Conservation (phyloP, 495 filamentous ascomycete genomes). For the Aspergillus affinis region DNA sequence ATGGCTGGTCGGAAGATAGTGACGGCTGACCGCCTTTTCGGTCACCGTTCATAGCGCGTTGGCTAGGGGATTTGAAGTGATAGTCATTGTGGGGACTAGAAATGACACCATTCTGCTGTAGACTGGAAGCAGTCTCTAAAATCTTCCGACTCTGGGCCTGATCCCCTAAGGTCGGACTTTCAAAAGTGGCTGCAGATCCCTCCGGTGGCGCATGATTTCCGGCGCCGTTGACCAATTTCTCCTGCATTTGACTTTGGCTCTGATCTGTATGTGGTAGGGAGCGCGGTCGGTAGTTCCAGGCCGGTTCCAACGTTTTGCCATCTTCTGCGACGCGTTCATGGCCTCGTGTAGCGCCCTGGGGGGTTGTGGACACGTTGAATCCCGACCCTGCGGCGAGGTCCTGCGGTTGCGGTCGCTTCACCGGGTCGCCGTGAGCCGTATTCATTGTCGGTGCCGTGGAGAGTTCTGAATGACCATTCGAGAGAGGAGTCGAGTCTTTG, state of each 20-base stretch:
- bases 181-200: not conserved
- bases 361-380: not conserved
- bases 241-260: not conserved
- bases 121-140: not conserved
- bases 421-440: not conserved
- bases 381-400: not conserved
- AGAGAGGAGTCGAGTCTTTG: not conserved
- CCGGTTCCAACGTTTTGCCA: not conserved
- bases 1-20: slow-evolving; percentile 19
- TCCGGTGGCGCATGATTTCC: not conserved
- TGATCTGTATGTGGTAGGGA: not conserved
- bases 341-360: not conserved
- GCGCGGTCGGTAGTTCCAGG: not conserved
- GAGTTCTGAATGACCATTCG: not conserved
- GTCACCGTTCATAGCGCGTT: slow-evolving; percentile 9
- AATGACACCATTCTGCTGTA: slow-evolving; percentile 4
- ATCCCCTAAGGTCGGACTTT: not conserved
- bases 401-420: not conserved
- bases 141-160: not conserved
- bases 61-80: slow-evolving; percentile 5
- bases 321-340: not conserved
- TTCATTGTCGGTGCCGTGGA: not conserved
- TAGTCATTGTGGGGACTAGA: slow-evolving; percentile 1
- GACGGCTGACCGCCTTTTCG: slow-evolving; percentile 19
- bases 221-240: not conserved